Conservation (phyloP, 495 filamentous ascomycete genomes). For the Viridothelium virens region DNA sequence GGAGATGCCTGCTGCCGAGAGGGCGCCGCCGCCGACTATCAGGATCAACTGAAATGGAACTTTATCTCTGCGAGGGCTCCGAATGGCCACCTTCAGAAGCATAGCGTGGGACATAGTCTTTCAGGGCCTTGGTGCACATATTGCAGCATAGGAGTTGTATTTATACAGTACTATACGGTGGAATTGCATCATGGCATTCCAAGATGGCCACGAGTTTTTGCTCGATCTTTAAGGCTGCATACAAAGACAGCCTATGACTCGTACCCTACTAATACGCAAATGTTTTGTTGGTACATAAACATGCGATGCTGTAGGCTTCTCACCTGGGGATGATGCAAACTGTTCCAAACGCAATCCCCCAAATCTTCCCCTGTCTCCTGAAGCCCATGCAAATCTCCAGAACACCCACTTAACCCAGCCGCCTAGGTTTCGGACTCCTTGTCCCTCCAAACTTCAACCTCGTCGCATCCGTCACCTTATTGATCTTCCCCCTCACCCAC, state of each 20-base stretch:
- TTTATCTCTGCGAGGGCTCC: not conserved
- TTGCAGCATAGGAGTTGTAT: not conserved
- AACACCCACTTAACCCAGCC: slow-evolving; percentile 57
- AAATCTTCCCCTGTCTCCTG: not conserved
- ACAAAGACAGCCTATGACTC: no score
- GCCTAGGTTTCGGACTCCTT: slow-evolving; percentile 69
- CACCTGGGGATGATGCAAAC: not conserved
- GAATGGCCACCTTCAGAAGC: not conserved
- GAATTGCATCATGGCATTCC: not conserved
- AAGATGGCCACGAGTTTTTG: no score
- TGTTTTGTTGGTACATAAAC: no score
- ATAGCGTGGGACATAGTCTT: not conserved
- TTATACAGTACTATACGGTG: not conserved
- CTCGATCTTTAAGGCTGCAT: no score
- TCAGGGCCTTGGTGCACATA: not conserved
- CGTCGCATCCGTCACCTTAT: slow-evolving; percentile 71
- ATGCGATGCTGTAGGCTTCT: not conserved
- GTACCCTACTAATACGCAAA: no score
- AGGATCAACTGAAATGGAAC: slow-evolving; percentile 9
- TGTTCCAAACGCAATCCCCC: not conserved
- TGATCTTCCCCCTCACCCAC: slow-evolving; percentile 58
- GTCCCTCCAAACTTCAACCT: slow-evolving; percentile 94
- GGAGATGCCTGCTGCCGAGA: slow-evolving; percentile 27
- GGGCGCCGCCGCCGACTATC: slow-evolving; percentile 26
- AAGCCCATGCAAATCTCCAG: not conserved